Evolutionary conservation across 2,329 filamentous ascomycete species (phyloP).

Genomic region (Pseudopyricularia cyperi): DNA sequence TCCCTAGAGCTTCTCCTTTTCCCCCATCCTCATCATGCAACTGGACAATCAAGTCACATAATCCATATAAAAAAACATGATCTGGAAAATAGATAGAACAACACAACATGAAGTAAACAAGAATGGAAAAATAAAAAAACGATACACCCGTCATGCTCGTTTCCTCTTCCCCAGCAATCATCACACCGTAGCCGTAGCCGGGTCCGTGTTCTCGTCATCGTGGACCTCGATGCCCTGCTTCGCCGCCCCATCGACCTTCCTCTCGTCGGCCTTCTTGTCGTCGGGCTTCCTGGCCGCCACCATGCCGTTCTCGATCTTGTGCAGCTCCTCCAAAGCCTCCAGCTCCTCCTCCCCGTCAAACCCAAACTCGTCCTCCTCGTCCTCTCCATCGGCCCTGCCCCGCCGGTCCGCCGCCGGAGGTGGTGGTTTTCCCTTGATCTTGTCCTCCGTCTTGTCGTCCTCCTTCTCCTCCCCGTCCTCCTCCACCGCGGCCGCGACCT

Average conservation of each 20-base stretch:
- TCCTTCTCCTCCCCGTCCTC: constrained; percentile 10
- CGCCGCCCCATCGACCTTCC: constrained; percentile 1
- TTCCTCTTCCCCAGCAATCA: not conserved
- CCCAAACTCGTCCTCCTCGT: not conserved
- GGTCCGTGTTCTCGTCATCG: constrained; percentile 1
- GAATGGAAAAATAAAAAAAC: not conserved
- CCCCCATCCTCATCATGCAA: too few relatives aligned
- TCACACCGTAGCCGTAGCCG: not conserved
- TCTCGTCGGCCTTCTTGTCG: constrained; percentile 3
- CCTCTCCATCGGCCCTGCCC: constrained; percentile 10
- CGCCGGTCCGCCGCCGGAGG: constrained; percentile 9
- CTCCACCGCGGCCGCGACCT: constrained; percentile 11
- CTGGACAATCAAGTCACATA: too few relatives aligned
- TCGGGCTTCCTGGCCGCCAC: constrained; percentile 3
- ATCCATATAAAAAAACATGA: too few relatives aligned
- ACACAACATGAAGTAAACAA: not conserved
- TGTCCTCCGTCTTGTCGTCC: constrained; percentile 11
- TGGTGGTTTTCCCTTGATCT: constrained; percentile 6
- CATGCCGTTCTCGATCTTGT: constrained; percentile 10
- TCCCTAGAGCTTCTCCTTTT: too few relatives aligned
- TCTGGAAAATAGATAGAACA: too few relatives aligned
- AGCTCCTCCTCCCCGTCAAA: not conserved
- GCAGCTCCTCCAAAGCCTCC: constrained; percentile 15
- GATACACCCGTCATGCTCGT: not conserved
- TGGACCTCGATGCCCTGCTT: not conserved